Conservation (phyloP, 1,284 basidiomycete species). For the Takashimella tepidaria region DNA sequence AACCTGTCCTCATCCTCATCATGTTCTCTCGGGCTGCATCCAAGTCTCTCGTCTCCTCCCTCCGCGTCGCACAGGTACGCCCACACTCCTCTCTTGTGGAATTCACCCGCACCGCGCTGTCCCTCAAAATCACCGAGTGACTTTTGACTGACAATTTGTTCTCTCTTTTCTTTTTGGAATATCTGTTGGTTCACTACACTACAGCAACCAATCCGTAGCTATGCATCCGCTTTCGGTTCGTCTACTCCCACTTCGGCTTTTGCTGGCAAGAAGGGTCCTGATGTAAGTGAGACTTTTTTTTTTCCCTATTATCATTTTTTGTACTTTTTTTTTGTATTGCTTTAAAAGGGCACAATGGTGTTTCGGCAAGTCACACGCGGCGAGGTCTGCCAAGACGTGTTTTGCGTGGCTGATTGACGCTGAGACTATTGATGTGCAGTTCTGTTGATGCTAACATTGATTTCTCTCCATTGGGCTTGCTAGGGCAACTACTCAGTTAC, state of each 20-base stretch:
- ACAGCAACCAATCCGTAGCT: conserved; percentile 32
- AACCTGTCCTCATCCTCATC: conserved; percentile 1
- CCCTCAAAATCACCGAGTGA: neutral
- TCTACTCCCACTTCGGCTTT: conserved; percentile 70
- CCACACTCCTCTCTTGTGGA: neutral
- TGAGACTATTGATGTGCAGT: too few species aligned
- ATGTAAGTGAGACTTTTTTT: conserved; percentile 55
- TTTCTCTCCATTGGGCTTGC: neutral
- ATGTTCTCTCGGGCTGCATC: conserved; percentile 34
- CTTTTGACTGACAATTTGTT: neutral
- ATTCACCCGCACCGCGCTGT: neutral
- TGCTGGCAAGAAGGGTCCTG: conserved; percentile 76
- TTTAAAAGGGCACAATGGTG: too few species aligned
- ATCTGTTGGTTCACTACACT: too few species aligned
- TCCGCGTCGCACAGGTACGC: conserved; percentile 36
- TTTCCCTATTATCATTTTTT: too few species aligned
- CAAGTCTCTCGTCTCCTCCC: conserved; percentile 22
- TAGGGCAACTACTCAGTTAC: conserved; percentile 80
- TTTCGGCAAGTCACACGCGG: too few species aligned
- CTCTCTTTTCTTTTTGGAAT: conserved; percentile 16
- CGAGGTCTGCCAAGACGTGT: too few species aligned
- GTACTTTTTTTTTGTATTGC: too few species aligned
- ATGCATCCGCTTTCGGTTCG: conserved; percentile 44
- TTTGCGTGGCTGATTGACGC: too few species aligned
- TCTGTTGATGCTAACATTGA: too few species aligned